These are phyloP conservation scores for Sequoiadendron giganteum DNA, from an alignment of 75 land plant species.

Conservation along the genomic window DNA sequence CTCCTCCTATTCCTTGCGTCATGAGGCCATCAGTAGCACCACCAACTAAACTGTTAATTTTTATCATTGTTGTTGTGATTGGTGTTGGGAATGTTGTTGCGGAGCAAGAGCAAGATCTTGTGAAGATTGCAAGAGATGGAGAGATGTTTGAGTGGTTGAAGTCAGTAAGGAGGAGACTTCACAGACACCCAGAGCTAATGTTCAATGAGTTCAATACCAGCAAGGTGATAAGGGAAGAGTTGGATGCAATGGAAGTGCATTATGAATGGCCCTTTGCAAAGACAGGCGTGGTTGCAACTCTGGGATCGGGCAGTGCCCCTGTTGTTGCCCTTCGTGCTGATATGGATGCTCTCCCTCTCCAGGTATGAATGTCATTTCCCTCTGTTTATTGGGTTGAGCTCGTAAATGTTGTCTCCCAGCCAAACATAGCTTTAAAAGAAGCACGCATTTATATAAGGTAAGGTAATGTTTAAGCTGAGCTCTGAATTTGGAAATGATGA, in stretches of 20 bases:
- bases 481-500: not conserved
- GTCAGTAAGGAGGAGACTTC: slow-evolving; percentile 49
- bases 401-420: not conserved
- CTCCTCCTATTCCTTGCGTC: not conserved
- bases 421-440: not conserved
- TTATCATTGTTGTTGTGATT: not conserved
- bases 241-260: slow-evolving; percentile 51
- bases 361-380: slow-evolving; percentile 30
- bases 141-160: slow-evolving; percentile 62
- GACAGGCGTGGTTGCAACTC: slow-evolving; percentile 65
- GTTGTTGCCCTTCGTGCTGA: slow-evolving; percentile 71
- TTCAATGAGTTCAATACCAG: slow-evolving; percentile 72
- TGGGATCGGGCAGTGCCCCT: slow-evolving; percentile 57
- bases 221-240: slow-evolving; percentile 53
- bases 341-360: slow-evolving; percentile 86
- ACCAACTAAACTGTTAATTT: not conserved
- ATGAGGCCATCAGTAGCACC: too few relatives aligned
- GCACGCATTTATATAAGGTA: not conserved
- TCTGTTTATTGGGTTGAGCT: not conserved
- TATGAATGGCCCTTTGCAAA: slow-evolving; percentile 71
- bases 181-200: slow-evolving; percentile 59
- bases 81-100: not conserved
- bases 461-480: not conserved
- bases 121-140: slow-evolving; percentile 27
- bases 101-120: slow-evolving; percentile 14